A percentile compares a stretch with the other conserved stretches of the same genome.
Conservation (phyloP, 2,329 filamentous ascomycete species). For the Colletotrichum sublineola region DNA sequence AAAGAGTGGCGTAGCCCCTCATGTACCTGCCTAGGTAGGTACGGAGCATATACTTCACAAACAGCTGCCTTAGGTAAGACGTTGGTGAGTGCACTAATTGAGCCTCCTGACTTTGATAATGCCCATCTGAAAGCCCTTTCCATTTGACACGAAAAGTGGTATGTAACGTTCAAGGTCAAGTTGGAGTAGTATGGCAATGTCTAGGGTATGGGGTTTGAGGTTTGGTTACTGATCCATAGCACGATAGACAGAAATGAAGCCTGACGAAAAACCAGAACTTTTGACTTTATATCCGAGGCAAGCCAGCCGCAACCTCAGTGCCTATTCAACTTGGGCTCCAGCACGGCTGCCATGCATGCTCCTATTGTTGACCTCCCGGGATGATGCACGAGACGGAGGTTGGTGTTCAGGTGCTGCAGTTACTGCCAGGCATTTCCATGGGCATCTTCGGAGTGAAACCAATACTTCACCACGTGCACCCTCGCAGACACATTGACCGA, state of each 20-base stretch:
- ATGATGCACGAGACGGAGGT: not conserved
- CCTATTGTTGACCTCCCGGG: not conserved
- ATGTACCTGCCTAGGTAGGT: not conserved
- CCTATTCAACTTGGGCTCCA: not conserved
- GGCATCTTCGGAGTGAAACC: too few species aligned
- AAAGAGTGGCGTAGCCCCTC: slow-evolving; percentile 1
- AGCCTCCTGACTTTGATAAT: not conserved
- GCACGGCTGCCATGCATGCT: too few species aligned
- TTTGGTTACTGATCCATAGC: too few species aligned
- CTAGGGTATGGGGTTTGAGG: not conserved
- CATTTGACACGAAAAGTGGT: not conserved
- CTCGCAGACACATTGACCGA: not conserved
- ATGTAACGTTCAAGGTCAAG: not conserved
- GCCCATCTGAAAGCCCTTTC: not conserved
- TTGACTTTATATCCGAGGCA: not conserved
- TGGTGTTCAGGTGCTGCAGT: not conserved
- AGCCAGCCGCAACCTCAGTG: not conserved
- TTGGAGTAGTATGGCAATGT: too few species aligned
- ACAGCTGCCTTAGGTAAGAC: slow-evolving; percentile 1
- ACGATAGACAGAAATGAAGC: not conserved
- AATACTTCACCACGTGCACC: not conserved
- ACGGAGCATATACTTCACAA: not conserved
- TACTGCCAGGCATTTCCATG: not conserved
- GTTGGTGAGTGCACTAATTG: not conserved
- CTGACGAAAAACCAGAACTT: not conserved